Evolutionary conservation across 495 filamentous ascomycete species (phyloP), one percentile per base, ranked within the genome.

Genomic region (Massariosphaeria phaeospora): DNA sequence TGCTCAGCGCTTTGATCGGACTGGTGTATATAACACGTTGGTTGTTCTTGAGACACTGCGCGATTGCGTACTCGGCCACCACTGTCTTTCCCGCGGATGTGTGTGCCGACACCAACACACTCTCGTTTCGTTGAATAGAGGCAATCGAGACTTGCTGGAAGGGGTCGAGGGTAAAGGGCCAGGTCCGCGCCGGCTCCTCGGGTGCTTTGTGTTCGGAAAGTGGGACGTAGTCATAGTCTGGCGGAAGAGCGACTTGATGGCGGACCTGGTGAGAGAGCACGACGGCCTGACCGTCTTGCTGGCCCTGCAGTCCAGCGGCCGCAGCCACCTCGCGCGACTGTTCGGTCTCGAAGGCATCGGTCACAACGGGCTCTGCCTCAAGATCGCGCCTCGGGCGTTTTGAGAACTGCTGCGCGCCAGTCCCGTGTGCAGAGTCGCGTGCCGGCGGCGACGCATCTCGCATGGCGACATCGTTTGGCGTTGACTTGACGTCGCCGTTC

Each of bases 11-110:
- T 69, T 98, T 98, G 74, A 98, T 97, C 0, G 93, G 93, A 77
- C 91, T 96, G 1, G 93, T 98, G 73, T 98, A 98, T 67, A 98
- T 97, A 55, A 98, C 93, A 66, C 93, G 82, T 73, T 98, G 93
- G 72, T 96, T 96, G 69, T 85, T 82, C 73, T 94, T 91, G 72
- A 98, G 79, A 70, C 94, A 91, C 66, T 98, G 93, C 34, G 93
- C 93, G 66, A 98, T 97, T 12, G 93, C 94, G 67, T 98, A 98
- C 67, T 98, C 93, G 52, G 93, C 93, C 17, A 96, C 89, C 15
- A 97, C 93, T 2, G 93, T 98, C 70, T 98, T 98, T 70, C 93
- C 93, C 33, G 93, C 93, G 79, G 85, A 91, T 18, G 93, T 98
- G 72, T 98, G 93, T 18, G 93, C 93, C 12, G 94, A 97, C 12